phyloP scores from a whole-genome alignment of 2,329 filamentous ascomycete species.

The Raffaelea ambrosiae region DNA sequence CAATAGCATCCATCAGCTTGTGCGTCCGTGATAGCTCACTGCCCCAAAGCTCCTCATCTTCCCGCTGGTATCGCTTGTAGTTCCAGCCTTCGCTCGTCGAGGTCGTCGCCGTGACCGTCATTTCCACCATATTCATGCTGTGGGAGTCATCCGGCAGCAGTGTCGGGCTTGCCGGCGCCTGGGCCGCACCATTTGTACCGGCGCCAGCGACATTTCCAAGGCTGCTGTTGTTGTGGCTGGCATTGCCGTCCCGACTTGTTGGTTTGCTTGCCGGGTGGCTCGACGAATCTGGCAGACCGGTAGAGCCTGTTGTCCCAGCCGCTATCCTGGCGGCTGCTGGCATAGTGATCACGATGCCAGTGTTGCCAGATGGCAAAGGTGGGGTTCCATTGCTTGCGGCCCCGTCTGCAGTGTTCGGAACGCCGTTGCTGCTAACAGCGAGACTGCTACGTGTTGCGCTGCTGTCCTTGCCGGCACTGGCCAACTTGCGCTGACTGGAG shows the following conservation, averaged over 20 bases:
- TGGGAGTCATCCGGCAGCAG: conserved; percentile 38
- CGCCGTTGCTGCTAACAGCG: conserved; percentile 24
- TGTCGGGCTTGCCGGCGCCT: conserved; percentile 27
- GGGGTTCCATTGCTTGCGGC: no score
- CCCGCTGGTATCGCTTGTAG: conserved; percentile 68
- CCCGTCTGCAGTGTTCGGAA: conserved; percentile 18
- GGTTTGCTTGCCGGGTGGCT: neutral
- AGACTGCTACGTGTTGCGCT: conserved; percentile 27
- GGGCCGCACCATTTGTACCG: no score
- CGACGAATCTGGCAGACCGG: neutral
- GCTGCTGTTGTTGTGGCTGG: neutral
- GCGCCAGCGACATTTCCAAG: no score
- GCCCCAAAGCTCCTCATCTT: conserved; percentile 84
- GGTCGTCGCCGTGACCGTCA: conserved; percentile 21
- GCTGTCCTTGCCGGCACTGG: conserved; percentile 49
- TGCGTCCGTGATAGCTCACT: conserved; percentile 43
- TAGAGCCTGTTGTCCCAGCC: neutral
- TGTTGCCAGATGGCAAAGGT: no score
- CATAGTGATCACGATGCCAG: no score
- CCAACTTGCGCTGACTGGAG: conserved; percentile 51
- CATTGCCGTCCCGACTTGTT: conserved; percentile 9
- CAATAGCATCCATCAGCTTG: conserved; percentile 48
- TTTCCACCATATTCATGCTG: conserved; percentile 27
- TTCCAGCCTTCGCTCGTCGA: conserved; percentile 58
- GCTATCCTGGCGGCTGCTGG: neutral